phyloP scores from a whole-genome alignment of 192 early-diverging fungal genomes.

The Phlyctochytrium arcticum region DNA sequence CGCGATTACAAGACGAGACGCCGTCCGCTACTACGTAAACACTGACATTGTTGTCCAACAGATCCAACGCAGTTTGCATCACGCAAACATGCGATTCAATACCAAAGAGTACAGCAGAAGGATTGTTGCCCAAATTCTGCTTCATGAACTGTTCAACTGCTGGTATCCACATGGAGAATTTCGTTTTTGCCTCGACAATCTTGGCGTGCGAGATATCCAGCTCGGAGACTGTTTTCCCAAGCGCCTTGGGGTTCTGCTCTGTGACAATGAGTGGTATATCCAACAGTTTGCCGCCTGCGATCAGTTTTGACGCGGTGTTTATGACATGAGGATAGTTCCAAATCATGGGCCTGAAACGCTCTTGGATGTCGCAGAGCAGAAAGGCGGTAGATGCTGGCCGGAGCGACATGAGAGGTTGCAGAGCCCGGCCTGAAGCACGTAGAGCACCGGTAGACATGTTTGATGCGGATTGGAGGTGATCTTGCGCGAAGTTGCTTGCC shows the following conservation, averaged over 20 bases:
- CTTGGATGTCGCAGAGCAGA: constrained; percentile 94
- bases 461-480: too few species aligned
- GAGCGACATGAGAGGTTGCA: background rate
- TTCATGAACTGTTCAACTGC: constrained; percentile 54
- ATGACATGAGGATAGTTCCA: constrained; percentile 79
- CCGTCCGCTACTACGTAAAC: constrained; percentile 93
- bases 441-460: too few species aligned
- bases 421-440: background rate
- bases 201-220: constrained; percentile 66
- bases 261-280: constrained; percentile 85
- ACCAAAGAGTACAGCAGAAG: constrained; percentile 81
- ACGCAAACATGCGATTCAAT: constrained; percentile 97
- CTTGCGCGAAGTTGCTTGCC: too few species aligned
- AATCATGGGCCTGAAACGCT: constrained; percentile 60
- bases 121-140: constrained; percentile 36
- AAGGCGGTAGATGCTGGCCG: constrained; percentile 61
- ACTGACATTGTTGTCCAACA: constrained; percentile 69
- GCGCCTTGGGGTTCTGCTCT: constrained; percentile 75
- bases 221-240: constrained; percentile 75
- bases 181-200: constrained; percentile 67
- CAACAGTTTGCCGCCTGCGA: constrained; percentile 67
- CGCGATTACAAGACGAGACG: constrained; percentile 77
- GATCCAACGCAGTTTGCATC: constrained; percentile 88
- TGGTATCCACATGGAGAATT: constrained; percentile 83
- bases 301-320: constrained; percentile 84